phyloP scores from a whole-genome alignment of 495 filamentous ascomycete genomes.

The Cercophora samala region DNA sequence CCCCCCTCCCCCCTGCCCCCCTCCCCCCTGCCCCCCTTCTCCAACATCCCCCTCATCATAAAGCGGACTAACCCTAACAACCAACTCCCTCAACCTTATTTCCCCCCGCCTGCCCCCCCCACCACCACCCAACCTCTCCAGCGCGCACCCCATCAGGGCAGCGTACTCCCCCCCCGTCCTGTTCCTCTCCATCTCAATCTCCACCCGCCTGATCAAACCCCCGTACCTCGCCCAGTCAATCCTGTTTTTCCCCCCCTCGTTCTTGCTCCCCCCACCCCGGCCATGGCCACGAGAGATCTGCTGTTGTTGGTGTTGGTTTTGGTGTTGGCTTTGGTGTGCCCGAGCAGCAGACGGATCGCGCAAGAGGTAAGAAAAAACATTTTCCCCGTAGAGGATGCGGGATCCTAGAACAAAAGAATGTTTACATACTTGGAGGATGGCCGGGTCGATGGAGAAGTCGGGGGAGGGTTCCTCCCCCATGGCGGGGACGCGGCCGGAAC shows the following conservation, averaged over 20 bases:
- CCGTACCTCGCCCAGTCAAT: constrained; percentile 38
- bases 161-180: constrained; percentile 27
- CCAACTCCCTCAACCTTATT: constrained; percentile 33
- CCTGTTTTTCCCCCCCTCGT: not conserved
- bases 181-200: constrained; percentile 37
- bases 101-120: not conserved
- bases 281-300: no score
- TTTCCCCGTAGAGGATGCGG: constrained; percentile 40
- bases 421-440: constrained; percentile 34
- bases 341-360: constrained; percentile 27
- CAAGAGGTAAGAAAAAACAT: constrained; percentile 40
- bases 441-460: constrained; percentile 24
- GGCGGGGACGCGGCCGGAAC: no score
- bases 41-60: not conserved
- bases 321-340: no score
- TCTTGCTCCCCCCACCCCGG: not conserved
- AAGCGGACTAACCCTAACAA: constrained; percentile 25
- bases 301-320: no score
- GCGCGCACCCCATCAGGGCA: constrained; percentile 21
- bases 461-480: constrained; percentile 2
- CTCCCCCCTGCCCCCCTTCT: not conserved
- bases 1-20: not conserved
- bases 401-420: constrained; percentile 30
- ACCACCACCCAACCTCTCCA: constrained; percentile 18
- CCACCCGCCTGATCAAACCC: constrained; percentile 38